A percentile compares a stretch with the other conserved stretches of the same genome.
Conservation (phyloP, 306 rosid genomes). For the Malus orientalis region DNA sequence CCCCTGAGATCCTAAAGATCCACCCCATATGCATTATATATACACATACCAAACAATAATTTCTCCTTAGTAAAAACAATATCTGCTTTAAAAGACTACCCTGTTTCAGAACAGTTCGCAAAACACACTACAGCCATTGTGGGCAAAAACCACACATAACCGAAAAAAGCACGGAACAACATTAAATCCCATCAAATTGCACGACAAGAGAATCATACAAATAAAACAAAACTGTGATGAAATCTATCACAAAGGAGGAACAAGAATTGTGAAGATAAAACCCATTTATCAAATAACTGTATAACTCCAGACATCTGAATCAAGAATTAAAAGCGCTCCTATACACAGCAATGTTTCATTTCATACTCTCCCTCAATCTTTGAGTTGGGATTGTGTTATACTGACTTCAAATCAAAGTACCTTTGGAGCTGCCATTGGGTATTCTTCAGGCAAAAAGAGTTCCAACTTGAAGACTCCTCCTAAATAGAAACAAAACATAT, state of each 20-base stretch:
- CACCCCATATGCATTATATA: not conserved
- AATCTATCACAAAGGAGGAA: not conserved
- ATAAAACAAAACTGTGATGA: not conserved
- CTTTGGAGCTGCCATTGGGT: conserved; percentile 99
- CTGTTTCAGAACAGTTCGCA: not conserved
- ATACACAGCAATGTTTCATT: not conserved
- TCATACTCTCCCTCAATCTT: not conserved
- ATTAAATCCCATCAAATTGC: not conserved
- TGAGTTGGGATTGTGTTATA: not conserved
- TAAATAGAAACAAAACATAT: conserved; percentile 23
- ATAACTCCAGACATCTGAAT: not conserved
- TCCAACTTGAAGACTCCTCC: conserved; percentile 98
- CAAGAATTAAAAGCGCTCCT: not conserved
- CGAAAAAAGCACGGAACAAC: not conserved
- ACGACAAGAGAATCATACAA: not conserved
- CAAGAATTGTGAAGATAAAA: not conserved
- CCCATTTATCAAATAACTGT: not conserved
- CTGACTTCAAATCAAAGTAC: conserved; percentile 29
- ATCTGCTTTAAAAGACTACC: not conserved
- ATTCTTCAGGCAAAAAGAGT: conserved; percentile 93
- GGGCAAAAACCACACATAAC: not conserved
- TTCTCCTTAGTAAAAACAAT: not conserved
- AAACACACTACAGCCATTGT: not conserved
- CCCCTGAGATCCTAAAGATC: not conserved
- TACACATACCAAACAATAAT: not conserved